Base-by-base conservation (phyloP, 352 stramenopile genomes). In the Globisporangium heterothallicum region DNA sequence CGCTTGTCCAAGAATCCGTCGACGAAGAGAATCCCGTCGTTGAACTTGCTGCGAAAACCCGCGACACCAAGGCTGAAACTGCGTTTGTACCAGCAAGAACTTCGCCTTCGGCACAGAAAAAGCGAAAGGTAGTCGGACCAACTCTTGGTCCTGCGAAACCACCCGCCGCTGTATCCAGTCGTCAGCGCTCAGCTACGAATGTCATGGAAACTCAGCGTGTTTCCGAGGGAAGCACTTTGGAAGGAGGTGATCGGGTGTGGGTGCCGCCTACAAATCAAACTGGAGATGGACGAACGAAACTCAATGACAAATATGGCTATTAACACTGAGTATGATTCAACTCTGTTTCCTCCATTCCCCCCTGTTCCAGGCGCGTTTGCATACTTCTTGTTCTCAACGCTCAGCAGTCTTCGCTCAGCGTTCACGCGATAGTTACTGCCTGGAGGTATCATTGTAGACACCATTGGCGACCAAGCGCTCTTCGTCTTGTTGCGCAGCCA, bases 251-350 rank as follows among this genome's bases (percentile, higher is more conserved):
- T 27, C 64, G 68, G 4, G 68, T 83, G 46, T 96, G 84, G 84
- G 67, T 94, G 14, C 84, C 86, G 12, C 86, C 86, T 2, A 42
- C 63, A 21, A 84, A 85, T 42, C 86, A 96, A 66, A 84, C 69
- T n/a, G 84, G 85, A 26, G 83, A 96, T 55, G 84, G 84, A 6
- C 72, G 79, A 25, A 94, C 86, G 18, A 64, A 63, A 40, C 65
- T 96, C 6, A 96, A 96, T 47, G 76, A 89, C 53, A 94, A 94
- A 58, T 90, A 79, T 40, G 86, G 86, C 19, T 96, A 96, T 63
- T 94, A 67, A 77, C 18, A 36, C 30, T n/a, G n/a, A n/a, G n/a
- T n/a, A n/a, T n/a, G n/a, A n/a, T n/a, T n/a, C n/a, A n/a, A n/a
- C n/a, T n/a, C n/a, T n/a, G n/a, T n/a, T n/a, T n/a, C n/a, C n/a